Evolutionary conservation across 179 eudicot genomes (phyloP), one percentile per base, ranked within the genome.

Genomic region (Patellifolia procumbens): DNA sequence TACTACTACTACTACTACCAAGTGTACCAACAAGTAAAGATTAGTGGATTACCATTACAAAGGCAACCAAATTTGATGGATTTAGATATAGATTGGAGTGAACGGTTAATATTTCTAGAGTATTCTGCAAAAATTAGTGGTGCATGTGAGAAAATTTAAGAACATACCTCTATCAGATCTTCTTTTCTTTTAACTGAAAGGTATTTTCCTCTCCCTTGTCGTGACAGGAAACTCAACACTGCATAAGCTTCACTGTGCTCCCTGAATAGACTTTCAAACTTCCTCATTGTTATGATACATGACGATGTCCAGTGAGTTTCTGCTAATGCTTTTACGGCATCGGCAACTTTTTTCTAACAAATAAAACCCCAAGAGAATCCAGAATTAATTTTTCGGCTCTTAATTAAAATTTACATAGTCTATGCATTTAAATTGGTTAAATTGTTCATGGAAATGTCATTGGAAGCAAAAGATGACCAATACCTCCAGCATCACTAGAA

Each of bases 271-370:
- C 82, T 83, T 81, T 86, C 86, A 78, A 92, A 90, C 74, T 85
- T 89, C 24, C 42, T 85, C 90, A 89, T 82, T 46, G 97, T 95
- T 51, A 92, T 76, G 64, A 95, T 86, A 75, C 95, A 91, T 20
- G 94, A 82, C 78, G 91, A 76, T 64, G 91, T 92, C 98, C 98
- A 92, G 56, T 91, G 86, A 74, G 79, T 89, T 74, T 91, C 92
- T 9, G 89, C 82, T 52, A 92, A 82, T 32, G 67, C 55, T 61
- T 83, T 78, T 70, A 91, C 76, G 67, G 84, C 87, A 76, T 87
- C 79, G 62, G 76, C 80, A 74, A 89, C 84, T 83, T 88, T 86
- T 61, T 82, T 91, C 96, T 92, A 72, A 42, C 65, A 39, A 39
- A 11, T 39, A 39, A 39, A 39, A 59, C 77, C 6, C 20, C 60